Evolutionary conservation across 2,329 filamentous ascomycete genomes (phyloP).

Genomic region (Didymella segeticola): DNA sequence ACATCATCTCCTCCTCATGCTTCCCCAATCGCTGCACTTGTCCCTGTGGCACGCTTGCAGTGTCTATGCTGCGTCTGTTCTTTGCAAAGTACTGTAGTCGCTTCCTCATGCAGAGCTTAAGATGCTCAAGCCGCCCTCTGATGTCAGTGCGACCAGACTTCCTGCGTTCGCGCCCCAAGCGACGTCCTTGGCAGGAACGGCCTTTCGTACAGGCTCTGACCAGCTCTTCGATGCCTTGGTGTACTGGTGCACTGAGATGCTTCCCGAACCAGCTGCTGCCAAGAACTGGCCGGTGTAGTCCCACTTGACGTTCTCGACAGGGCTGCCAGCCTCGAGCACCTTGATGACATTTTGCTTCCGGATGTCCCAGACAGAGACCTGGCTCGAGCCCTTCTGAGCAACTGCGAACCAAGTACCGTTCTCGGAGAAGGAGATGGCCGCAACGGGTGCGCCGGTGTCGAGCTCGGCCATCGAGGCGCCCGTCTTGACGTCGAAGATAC

Average conservation of each 20-base stretch:
- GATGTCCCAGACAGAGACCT: slow-evolving; percentile 87
- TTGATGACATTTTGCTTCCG: slow-evolving; percentile 84
- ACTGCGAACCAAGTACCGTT: slow-evolving; percentile 97
- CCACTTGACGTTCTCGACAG: slow-evolving; percentile 81
- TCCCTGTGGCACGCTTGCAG: neutral
- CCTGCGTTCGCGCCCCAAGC: slow-evolving; percentile 79
- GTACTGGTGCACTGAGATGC: slow-evolving; percentile 88
- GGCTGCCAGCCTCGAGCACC: slow-evolving; percentile 81
- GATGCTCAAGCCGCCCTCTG: slow-evolving; percentile 76
- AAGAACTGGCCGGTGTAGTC: slow-evolving; percentile 96
- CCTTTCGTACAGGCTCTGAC: slow-evolving; percentile 83
- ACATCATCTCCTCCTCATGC: slow-evolving; percentile 4
- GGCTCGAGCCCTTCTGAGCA: slow-evolving; percentile 76
- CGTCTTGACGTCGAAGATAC: slow-evolving; percentile 85
- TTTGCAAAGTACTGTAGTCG: neutral
- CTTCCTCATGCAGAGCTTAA: slow-evolving; percentile 55
- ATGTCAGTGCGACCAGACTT: slow-evolving; percentile 76
- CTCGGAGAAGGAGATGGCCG: slow-evolving; percentile 85
- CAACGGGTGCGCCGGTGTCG: slow-evolving; percentile 68
- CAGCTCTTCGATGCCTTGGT: slow-evolving; percentile 85
- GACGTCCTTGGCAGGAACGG: slow-evolving; percentile 73
- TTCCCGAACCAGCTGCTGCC: slow-evolving; percentile 78
- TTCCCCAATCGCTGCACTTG: slow-evolving; percentile 4
- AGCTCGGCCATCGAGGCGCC: slow-evolving; percentile 80
- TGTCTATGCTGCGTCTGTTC: neutral